Base-by-base conservation (phyloP, 768 basidiomycete genomes). In the Hypholoma sublateritium region DNA sequence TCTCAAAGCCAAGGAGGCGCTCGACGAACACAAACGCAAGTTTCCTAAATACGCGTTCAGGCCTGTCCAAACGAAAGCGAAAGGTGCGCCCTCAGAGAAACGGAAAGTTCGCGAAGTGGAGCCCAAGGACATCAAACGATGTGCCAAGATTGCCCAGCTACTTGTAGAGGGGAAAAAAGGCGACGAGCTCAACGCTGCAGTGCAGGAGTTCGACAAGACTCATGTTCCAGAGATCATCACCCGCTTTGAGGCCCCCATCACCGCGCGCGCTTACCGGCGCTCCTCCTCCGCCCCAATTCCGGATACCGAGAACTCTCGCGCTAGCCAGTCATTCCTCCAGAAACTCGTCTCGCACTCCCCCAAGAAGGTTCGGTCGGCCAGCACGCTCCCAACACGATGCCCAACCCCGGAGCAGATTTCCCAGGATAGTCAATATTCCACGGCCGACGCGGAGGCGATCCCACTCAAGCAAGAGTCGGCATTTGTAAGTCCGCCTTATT, bases 1-100 rank as follows among this genome's bases (percentile, higher is more conserved):
- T 63, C 74, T 75, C 50, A 89, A 89, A 70, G 91, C 91, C 16
- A 86, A 86, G 74, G 74, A 77, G 41, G 89, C 87, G 3, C 81
- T 86, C 37, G 88, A 87, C 54, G 90, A 90, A 62, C 90, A 93
- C 70, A 86, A 85, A 71, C 83, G 82, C 66, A 84, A 82, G 69
- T 91, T 85, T 74, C 91, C 91, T 13, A 79, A 87, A 70, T 93
- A 93, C 67, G 82, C 89, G 0, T 93, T 92, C 72, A 74, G 86
- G n/a, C 91, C 91, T 0, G 72, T 80, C 14, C 86, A 88, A 65
- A 65, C 73, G 48, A 79, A 78, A 54, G 70, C 73, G 32, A 83
- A 80, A 63, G 77, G 73, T 42, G 76, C 69, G 50, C 69, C 72
- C 17, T 62, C 56, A 1, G 80, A 79, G 74, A 87, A 85, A 64